Conservation (phyloP, 2,329 filamentous ascomycete genomes). For the Aspergillus sp. region DNA sequence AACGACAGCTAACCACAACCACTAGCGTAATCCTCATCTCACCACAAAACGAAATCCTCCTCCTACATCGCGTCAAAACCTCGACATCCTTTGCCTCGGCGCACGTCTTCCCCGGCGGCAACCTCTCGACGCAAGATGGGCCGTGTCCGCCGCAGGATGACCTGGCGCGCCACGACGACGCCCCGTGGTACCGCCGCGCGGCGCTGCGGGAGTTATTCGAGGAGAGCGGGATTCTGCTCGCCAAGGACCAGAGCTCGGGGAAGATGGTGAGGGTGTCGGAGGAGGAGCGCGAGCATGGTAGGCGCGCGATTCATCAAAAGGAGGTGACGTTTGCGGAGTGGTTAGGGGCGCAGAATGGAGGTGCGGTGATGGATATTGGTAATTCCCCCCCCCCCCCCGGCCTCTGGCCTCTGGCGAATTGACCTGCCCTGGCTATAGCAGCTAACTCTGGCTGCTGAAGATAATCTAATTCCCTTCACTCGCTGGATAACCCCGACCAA, state of each 20-base stretch:
- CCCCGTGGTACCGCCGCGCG: constrained; percentile 64
- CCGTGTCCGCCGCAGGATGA: constrained; percentile 43
- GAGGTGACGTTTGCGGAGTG: constrained; percentile 61
- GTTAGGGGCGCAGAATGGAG: constrained; percentile 35
- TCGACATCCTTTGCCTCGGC: constrained; percentile 81
- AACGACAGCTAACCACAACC: too few relatives aligned
- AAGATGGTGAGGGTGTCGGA: constrained; percentile 55
- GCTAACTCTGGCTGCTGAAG: constrained; percentile 33
- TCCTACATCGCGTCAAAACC: constrained; percentile 76
- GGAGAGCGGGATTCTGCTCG: constrained; percentile 82
- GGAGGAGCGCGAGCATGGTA: constrained; percentile 54
- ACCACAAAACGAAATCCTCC: constrained; percentile 73
- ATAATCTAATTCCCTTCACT: constrained; percentile 70
- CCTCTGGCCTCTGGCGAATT: too few relatives aligned
- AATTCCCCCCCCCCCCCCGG: too few relatives aligned
- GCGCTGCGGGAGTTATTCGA: constrained; percentile 91
- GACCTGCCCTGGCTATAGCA: too few relatives aligned
- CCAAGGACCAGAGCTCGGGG: constrained; percentile 35
- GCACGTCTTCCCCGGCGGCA: constrained; percentile 89
- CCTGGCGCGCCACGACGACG: constrained; percentile 58
- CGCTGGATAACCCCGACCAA: constrained; percentile 78
- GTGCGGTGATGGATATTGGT: constrained; percentile 51
- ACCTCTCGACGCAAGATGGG: constrained; percentile 71
- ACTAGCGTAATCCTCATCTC: constrained; percentile 74
- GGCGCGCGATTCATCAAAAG: constrained; percentile 60